Conservation (phyloP, 306 rosid species). For the Prunus mume region DNA sequence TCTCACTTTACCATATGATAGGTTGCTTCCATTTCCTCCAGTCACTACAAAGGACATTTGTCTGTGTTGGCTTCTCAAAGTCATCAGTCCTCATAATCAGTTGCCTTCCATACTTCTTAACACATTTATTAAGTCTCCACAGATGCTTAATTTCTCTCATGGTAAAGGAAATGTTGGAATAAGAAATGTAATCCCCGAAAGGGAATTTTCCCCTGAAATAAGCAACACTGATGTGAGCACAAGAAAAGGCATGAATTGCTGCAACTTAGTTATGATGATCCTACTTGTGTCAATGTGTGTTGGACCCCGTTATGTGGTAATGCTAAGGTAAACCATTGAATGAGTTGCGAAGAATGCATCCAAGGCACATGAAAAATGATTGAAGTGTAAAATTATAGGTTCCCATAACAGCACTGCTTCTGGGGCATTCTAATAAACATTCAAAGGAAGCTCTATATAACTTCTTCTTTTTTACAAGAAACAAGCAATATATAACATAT, state of each 20-base stretch:
- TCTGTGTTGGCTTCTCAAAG: slow-evolving; percentile 82
- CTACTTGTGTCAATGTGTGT: neutral
- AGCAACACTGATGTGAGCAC: slow-evolving; percentile 25
- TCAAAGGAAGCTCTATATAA: neutral
- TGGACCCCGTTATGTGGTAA: neutral
- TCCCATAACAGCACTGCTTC: neutral
- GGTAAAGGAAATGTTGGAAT: slow-evolving; percentile 74
- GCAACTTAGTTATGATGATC: neutral
- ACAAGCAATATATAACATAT: too few species aligned
- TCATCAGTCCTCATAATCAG: slow-evolving; percentile 87
- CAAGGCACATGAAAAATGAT: neutral
- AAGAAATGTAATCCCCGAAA: slow-evolving; percentile 79
- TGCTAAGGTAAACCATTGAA: neutral
- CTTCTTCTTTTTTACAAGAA: too few species aligned
- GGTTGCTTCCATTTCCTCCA: slow-evolving; percentile 95
- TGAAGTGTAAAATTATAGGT: neutral
- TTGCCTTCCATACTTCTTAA: slow-evolving; percentile 55
- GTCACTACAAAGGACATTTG: slow-evolving; percentile 85
- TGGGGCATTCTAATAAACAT: neutral
- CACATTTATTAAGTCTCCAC: slow-evolving; percentile 84
- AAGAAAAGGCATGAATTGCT: neutral
- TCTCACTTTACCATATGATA: slow-evolving; percentile 70
- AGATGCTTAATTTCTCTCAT: slow-evolving; percentile 86
- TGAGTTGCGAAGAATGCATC: neutral
- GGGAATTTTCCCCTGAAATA: slow-evolving; percentile 78